Base-by-base conservation (phyloP, 352 stramenopile genomes). In the Halophytophthora polymorphica region DNA sequence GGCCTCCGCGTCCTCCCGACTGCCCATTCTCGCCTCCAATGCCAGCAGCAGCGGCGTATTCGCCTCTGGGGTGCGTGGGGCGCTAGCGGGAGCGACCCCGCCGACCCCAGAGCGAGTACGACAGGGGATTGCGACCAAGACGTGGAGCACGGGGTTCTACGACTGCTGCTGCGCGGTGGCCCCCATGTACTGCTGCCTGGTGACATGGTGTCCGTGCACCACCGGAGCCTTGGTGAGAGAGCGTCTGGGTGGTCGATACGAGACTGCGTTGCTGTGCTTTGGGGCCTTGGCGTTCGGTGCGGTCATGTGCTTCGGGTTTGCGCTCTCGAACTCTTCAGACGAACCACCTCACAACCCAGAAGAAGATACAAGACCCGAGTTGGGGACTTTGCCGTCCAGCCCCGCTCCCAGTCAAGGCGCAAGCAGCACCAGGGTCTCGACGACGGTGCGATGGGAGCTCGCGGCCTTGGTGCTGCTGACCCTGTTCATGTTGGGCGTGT, bases 181-280 rank as follows among this genome's bases (percentile, higher is more conserved):
- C 4, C 61, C 68, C 12, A 76, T 56, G 17, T 69, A 67, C 48
- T 73, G 56, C 61, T 73, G 73, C 37, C 42, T 61, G 38, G 45
- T 74, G 19, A 59, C 53, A 17, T 71, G 62, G 28, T 81, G 70
- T 36, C 70, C 70, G 22, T 81, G 70, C 56, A 69, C 69, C 19
- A 70, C 70, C 15, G 61, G 66, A 15, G 70, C 70, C 15, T 66
- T 62, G 29, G 50, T 77, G 10, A 70, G 73, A 28, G 56, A 74
- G 34, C 55, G 47, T 6, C 60, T 81, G 22, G 68, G 67, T 14
- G 56, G 54, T 21, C 49, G 50, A n/a, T 75, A 69, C 45, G 71
- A 81, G 35, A 40, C 52, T 12, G 73, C 64, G 19, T 47, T 81
- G 53, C 40, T 81, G 28, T 78, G 69, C 56, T 83, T 71, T 44